Evolutionary conservation across 352 stramenopile genomes (phyloP).

Genomic region (Elongisporangium senticosum): DNA sequence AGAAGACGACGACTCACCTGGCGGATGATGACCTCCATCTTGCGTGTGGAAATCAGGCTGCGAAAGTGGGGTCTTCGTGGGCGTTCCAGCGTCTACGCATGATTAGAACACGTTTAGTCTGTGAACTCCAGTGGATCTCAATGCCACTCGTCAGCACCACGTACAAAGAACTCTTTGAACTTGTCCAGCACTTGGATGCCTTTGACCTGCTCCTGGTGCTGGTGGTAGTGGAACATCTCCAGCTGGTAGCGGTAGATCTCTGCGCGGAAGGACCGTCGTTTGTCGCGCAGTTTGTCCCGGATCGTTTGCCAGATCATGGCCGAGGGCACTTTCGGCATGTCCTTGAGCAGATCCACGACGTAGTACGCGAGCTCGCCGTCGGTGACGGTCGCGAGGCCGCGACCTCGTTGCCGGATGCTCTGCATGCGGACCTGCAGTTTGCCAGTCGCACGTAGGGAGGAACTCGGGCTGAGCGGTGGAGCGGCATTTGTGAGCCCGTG

Average conservation of each 20-base stretch:
- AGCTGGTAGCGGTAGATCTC: constrained; percentile 64
- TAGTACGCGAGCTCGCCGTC: constrained; percentile 54
- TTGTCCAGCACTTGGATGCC: constrained; percentile 58
- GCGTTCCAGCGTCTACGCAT: constrained; percentile 30
- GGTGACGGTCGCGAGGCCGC: constrained; percentile 9
- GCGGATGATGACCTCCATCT: constrained; percentile 56
- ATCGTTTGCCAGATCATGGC: constrained; percentile 38
- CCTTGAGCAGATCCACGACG: constrained; percentile 60
- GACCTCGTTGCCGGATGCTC: constrained; percentile 23
- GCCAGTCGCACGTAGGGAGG: neutral
- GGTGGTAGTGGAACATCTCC: constrained; percentile 44
- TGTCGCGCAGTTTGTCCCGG: constrained; percentile 48
- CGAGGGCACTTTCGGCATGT: constrained; percentile 39
- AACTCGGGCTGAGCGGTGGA: neutral
- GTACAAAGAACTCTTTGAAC: constrained; percentile 66
- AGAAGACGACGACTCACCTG: constrained; percentile 14
- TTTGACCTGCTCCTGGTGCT: constrained; percentile 41
- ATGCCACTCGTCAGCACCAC: constrained; percentile 7
- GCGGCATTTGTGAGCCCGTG: neutral
- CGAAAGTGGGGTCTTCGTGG: constrained; percentile 46
- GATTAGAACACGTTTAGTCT: constrained; percentile 1
- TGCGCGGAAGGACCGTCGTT: constrained; percentile 49
- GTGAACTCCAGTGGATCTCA: neutral
- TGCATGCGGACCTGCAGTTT: constrained; percentile 24
- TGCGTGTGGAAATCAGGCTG: constrained; percentile 51